These are phyloP conservation scores for Oleoguttula mirabilis DNA, from an alignment of 495 filamentous ascomycete species.

Conservation along the genomic window DNA sequence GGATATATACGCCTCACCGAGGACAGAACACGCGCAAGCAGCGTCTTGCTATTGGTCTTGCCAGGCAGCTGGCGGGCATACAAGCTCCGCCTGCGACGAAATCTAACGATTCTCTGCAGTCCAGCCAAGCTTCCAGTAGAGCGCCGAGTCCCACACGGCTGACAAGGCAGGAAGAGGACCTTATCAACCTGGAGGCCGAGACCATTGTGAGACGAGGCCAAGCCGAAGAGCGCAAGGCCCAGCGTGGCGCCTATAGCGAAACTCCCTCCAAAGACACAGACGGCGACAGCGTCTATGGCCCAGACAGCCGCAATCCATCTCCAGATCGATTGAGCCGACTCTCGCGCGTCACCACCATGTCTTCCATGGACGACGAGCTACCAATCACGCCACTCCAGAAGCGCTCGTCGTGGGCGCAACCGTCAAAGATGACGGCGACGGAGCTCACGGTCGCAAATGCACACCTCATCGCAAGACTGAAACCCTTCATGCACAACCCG, in stretches of 20 bases:
- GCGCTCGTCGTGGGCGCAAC: conserved; percentile 38
- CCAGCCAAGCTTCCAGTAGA: conserved; percentile 26
- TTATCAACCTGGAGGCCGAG: conserved; percentile 58
- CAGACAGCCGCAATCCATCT: conserved; percentile 5
- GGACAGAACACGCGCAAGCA: conserved; percentile 85
- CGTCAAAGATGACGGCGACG: conserved; percentile 48
- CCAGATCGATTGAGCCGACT: conserved; percentile 7
- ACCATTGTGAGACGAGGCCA: conserved; percentile 59
- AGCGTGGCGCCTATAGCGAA: conserved; percentile 50
- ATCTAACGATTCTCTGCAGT: conserved; percentile 18
- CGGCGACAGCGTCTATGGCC: conserved; percentile 21
- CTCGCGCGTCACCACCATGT: conserved; percentile 24
- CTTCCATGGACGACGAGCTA: conserved; percentile 10
- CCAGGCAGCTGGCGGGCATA: conserved; percentile 72
- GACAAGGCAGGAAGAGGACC: conserved; percentile 44
- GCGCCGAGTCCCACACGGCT: conserved; percentile 23
- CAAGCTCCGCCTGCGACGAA: conserved; percentile 45
- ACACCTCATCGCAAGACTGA: conserved; percentile 73
- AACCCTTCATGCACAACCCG: conserved; percentile 78
- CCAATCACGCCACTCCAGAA: conserved; percentile 31
- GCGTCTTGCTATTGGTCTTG: conserved; percentile 69
- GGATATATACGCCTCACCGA: conserved; percentile 76
- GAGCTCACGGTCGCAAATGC: conserved; percentile 71
- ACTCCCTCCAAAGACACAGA: conserved; percentile 24
- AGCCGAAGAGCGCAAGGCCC: conserved; percentile 57